These are phyloP conservation scores for Crithidia brevicula DNA, from an alignment of 208 protist species.

Conservation along the genomic window DNA sequence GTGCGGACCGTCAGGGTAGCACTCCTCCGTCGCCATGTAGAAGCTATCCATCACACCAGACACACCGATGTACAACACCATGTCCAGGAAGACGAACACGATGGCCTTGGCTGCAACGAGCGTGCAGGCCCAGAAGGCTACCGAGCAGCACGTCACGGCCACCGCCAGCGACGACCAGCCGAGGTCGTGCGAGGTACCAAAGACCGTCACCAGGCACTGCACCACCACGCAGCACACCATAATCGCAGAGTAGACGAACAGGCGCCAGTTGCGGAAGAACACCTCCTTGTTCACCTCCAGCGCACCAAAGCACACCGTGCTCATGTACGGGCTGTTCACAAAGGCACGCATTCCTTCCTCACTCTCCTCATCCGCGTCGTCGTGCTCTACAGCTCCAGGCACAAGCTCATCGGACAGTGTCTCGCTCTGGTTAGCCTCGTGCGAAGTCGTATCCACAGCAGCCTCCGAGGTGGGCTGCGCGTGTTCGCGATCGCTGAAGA, in stretches of 20 bases:
- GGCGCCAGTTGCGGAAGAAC: conserved; percentile 25
- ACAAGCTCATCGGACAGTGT: conserved; percentile 2
- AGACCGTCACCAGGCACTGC: conserved; percentile 23
- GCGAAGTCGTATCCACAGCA: neutral
- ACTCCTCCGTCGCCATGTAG: conserved; percentile 33
- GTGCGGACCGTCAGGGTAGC: conserved; percentile 42
- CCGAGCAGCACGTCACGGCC: conserved; percentile 11
- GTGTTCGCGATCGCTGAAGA: conserved; percentile 2
- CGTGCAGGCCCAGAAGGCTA: conserved; percentile 34
- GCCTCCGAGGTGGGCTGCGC: neutral
- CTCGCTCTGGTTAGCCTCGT: neutral
- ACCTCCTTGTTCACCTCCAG: conserved; percentile 32
- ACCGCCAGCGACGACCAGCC: conserved; percentile 19
- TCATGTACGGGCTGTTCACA: conserved; percentile 23
- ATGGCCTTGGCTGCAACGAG: conserved; percentile 46
- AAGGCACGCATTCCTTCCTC: neutral
- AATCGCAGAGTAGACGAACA: conserved; percentile 32
- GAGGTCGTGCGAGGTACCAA: conserved; percentile 17
- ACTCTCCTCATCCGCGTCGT: conserved; percentile 5
- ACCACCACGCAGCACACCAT: conserved; percentile 31
- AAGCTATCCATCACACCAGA: conserved; percentile 46
- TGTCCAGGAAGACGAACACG: conserved; percentile 44
- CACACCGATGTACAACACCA: conserved; percentile 53
- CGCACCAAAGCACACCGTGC: conserved; percentile 20
- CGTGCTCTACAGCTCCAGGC: neutral